Percentiles rank a stretch among this genome's conserved stretches.
Evolutionary conservation across 2,329 filamentous ascomycete genomes (phyloP).

Genomic region (Epichloe elymi): DNA sequence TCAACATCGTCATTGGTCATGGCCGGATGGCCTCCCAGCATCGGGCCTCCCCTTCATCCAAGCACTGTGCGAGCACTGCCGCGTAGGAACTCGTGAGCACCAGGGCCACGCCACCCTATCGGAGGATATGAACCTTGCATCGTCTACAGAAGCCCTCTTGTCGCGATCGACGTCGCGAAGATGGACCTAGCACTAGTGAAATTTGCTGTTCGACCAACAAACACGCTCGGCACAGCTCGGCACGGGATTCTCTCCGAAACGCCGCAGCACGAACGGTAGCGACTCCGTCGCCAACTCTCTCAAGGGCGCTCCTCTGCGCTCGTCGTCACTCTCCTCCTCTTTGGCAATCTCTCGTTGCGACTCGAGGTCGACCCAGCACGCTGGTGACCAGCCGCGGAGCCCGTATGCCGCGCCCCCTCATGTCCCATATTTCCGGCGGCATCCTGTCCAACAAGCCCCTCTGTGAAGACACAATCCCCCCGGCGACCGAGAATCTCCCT

Average conservation of each 20-base stretch:
- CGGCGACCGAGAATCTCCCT: slow-evolving; percentile 46
- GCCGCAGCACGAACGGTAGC: neutral
- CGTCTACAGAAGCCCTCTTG: no score
- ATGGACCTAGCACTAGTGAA: no score
- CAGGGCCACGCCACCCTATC: no score
- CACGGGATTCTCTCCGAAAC: neutral
- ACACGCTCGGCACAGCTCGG: no score
- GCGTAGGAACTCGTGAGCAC: no score
- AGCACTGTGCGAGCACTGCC: no score
- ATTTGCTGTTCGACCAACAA: no score
- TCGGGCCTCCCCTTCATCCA: no score
- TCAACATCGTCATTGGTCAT: no score
- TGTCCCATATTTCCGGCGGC: slow-evolving; percentile 3
- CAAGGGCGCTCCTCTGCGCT: neutral
- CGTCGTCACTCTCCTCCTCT: slow-evolving; percentile 19
- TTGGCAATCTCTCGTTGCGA: slow-evolving; percentile 12
- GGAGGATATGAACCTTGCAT: no score
- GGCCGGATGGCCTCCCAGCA: no score
- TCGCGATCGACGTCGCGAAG: no score
- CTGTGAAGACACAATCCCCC: slow-evolving; percentile 61
- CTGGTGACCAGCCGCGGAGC: slow-evolving; percentile 12
- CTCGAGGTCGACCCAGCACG: slow-evolving; percentile 10
- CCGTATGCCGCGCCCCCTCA: slow-evolving; percentile 7
- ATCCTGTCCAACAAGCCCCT: slow-evolving; percentile 24
- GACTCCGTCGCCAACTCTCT: neutral